Evolutionary conservation across 2,329 filamentous ascomycete species (phyloP), one percentile per base, ranked within the genome.

Genomic region (Lasiodiplodia gonubiensis): DNA sequence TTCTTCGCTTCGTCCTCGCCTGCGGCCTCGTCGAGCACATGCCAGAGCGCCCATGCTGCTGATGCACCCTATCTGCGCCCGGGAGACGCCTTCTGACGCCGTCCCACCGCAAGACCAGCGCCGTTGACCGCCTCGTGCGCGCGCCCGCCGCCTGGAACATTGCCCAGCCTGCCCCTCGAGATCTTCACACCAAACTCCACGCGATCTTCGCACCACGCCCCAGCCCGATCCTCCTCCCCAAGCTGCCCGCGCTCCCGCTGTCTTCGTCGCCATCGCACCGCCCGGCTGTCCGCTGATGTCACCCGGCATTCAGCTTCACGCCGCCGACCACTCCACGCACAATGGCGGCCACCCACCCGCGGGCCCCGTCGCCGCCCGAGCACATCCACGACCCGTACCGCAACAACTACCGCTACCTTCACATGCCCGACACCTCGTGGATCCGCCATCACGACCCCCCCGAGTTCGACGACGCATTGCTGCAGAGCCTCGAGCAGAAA

Each of bases 401-500:
- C 37, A 64, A 55, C 57, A 57, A 35, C 48, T 64, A 63, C 48
- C 65, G 55, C 25, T 67, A 57, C 51, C n/a, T 67, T 16, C 57
- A 63, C 37, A 46, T 67, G 66, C 66, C 66, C 25, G 66, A 63
- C 27, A 35, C 51, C 12, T 48, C 49, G 23, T 67, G 66, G 66
- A 64, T 67, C 27, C 25, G 27, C 59, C 49, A 64, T 27, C 49
- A 39, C 37, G 66, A 67, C 51, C 66, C 66, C 3, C 66, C 57
- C 57, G 66, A 67, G 35, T 67, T 63, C 51, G 66, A 67, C 57
- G 66, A 63, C 25, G 37, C 57, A 37, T 64, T 67, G 66, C 57
- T 67, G 49, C 57, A 63, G 33, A 67, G 49, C 51, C 66, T 67
- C 59, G 66, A 67, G 48, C 57, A 63, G 57, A 67, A 67, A 37